Conservation (phyloP, 2,329 filamentous ascomycete species). For the Cladorrhinum sp. region DNA sequence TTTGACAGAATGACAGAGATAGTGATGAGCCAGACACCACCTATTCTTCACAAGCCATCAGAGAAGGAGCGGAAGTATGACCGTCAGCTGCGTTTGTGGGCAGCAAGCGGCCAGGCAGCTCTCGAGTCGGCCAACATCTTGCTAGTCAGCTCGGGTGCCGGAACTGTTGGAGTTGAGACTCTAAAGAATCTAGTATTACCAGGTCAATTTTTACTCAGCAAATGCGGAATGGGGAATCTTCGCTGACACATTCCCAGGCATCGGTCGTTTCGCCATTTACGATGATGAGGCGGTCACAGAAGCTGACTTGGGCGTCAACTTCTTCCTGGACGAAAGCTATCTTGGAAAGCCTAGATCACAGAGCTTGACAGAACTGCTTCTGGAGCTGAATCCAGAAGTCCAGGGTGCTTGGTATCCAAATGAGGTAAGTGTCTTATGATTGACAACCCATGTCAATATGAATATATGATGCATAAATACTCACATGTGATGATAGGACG, state of each 20-base stretch:
- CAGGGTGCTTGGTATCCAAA: slow-evolving; percentile 67
- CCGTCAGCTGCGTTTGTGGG: slow-evolving; percentile 92
- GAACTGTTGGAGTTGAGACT: slow-evolving; percentile 83
- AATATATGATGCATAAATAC: slow-evolving; percentile 4
- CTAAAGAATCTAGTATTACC: slow-evolving; percentile 97
- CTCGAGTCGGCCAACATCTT: slow-evolving; percentile 91
- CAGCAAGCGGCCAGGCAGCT: slow-evolving; percentile 83
- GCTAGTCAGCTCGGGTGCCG: slow-evolving; percentile 81
- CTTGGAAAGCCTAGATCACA: slow-evolving; percentile 76
- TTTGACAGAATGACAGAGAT: slow-evolving; percentile 43
- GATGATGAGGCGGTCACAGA: slow-evolving; percentile 76
- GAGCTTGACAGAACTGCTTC: slow-evolving; percentile 70
- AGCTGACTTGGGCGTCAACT: slow-evolving; percentile 88
- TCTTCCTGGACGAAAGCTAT: slow-evolving; percentile 82
- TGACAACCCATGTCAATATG: slow-evolving; percentile 10
- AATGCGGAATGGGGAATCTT: too few species aligned
- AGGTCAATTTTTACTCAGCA: slow-evolving; percentile 42
- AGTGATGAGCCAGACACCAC: slow-evolving; percentile 44
- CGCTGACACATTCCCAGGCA: slow-evolving; percentile 61
- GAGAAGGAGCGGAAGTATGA: slow-evolving; percentile 81
- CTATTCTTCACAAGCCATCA: slow-evolving; percentile 51
- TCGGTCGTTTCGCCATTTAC: slow-evolving; percentile 87
- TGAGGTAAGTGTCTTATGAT: slow-evolving; percentile 36
- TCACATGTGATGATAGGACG: slow-evolving; percentile 27
- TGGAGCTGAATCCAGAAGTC: slow-evolving; percentile 92